Percentiles rank a stretch among this genome's conserved stretches.
These are phyloP conservation scores for Saccharomyces hybrid DNA, from an alignment of 1,139 yeast genomes.

Conservation along the genomic window DNA sequence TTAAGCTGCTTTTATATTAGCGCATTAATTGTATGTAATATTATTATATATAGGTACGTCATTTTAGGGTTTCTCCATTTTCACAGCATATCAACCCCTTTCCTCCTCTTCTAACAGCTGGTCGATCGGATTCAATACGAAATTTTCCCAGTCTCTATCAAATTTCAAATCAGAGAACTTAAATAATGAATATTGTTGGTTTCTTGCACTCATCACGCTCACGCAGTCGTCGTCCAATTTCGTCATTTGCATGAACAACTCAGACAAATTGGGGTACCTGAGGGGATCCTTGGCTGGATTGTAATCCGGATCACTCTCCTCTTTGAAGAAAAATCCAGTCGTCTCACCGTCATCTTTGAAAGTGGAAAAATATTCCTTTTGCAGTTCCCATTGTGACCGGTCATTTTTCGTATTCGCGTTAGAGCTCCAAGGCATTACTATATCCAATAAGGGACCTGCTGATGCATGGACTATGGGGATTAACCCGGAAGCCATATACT, in stretches of 20 bases:
- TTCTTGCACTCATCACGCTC: constrained; percentile 44
- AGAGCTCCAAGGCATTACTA: constrained; percentile 54
- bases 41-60: neutral
- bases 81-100: neutral
- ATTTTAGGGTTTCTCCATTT: neutral
- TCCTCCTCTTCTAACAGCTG: neutral
- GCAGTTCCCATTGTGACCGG: neutral
- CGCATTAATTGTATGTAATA: neutral
- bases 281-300: constrained; percentile 14
- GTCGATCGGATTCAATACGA: neutral
- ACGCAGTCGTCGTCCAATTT: constrained; percentile 37
- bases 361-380: constrained; percentile 25
- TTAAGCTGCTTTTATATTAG: neutral
- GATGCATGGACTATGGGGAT: constrained; percentile 89
- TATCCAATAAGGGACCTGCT: constrained; percentile 89
- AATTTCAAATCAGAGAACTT: constrained; percentile 68
- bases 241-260: constrained; percentile 40
- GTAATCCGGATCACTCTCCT: constrained; percentile 57
- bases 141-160: constrained; percentile 46
- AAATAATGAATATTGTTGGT: constrained; percentile 42
- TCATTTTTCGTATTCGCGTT: constrained; percentile 9
- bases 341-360: constrained; percentile 29
- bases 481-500: constrained; percentile 78
- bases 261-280: constrained; percentile 40
- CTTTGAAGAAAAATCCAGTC: constrained; percentile 71